Evolutionary conservation across 2,329 filamentous ascomycete species (phyloP).

Genomic region (Epicoccum sorghinum): DNA sequence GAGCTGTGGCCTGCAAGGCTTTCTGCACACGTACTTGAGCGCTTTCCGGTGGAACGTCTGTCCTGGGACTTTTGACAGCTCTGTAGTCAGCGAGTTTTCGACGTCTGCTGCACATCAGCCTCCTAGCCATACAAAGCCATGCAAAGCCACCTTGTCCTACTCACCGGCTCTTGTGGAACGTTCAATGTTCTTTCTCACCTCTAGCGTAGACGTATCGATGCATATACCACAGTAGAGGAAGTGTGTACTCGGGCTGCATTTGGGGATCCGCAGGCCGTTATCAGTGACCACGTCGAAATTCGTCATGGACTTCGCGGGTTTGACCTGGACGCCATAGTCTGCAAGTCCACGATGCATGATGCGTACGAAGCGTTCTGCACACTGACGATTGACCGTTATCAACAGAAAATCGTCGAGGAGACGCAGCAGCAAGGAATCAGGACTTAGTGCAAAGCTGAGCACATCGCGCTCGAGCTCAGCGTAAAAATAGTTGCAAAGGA

Average conservation of each 20-base stretch:
- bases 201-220: constrained; percentile 76
- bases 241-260: constrained; percentile 48
- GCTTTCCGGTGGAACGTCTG: constrained; percentile 81
- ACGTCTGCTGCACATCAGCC: constrained; percentile 53
- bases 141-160: not conserved
- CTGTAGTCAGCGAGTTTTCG: constrained; percentile 78
- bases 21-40: constrained; percentile 60
- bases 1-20: not conserved
- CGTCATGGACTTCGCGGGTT: constrained; percentile 76
- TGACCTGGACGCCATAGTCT: constrained; percentile 81
- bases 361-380: constrained; percentile 75
- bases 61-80: constrained; percentile 73
- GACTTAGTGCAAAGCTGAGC: constrained; percentile 69
- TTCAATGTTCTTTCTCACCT: constrained; percentile 72
- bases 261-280: constrained; percentile 50
- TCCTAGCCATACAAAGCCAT: not conserved
- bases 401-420: constrained; percentile 94
- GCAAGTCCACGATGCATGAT: constrained; percentile 81
- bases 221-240: constrained; percentile 90
- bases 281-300: constrained; percentile 76
- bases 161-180: constrained; percentile 58
- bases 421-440: constrained; percentile 72
- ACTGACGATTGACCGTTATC: constrained; percentile 71
- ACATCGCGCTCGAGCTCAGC: constrained; percentile 77
- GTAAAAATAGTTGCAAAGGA: constrained; percentile 96